Conservation (phyloP, 768 basidiomycete genomes). For the Russula brevipes region DNA sequence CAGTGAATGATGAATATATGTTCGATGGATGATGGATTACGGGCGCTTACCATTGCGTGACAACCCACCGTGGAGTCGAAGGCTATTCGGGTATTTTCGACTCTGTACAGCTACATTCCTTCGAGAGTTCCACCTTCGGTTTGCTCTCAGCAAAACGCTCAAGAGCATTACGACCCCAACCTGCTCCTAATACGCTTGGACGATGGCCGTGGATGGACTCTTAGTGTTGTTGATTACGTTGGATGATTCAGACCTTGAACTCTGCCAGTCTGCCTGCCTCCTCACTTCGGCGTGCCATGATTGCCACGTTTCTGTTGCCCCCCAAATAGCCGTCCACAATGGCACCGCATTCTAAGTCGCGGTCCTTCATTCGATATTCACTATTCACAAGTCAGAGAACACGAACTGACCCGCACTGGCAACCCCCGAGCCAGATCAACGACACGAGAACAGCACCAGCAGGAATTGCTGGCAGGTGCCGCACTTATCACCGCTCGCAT, state of each 20-base stretch:
- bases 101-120: conserved; percentile 18
- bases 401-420: background rate
- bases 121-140: conserved; percentile 25
- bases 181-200: conserved; percentile 36
- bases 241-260: too few relatives aligned
- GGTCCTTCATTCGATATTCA: too few relatives aligned
- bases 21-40: background rate
- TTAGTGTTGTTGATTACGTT: background rate
- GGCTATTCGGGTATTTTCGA: conserved; percentile 67
- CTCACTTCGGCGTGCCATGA: too few relatives aligned
- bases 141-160: conserved; percentile 51
- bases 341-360: background rate
- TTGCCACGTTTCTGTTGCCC: conserved; percentile 10
- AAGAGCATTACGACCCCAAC: conserved; percentile 65
- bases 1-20: conserved; percentile 28
- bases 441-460: conserved; percentile 3
- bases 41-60: conserved; percentile 30
- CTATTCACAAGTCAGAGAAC: too few relatives aligned
- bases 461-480: background rate
- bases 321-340: conserved; percentile 10
- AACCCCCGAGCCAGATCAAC: background rate
- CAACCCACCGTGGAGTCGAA: conserved; percentile 78
- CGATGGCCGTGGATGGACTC: background rate
- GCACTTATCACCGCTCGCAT: background rate
- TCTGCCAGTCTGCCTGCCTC: too few relatives aligned